These are phyloP conservation scores for Phytophthora colocasiae DNA, from an alignment of 352 stramenopile species.

Conservation along the genomic window DNA sequence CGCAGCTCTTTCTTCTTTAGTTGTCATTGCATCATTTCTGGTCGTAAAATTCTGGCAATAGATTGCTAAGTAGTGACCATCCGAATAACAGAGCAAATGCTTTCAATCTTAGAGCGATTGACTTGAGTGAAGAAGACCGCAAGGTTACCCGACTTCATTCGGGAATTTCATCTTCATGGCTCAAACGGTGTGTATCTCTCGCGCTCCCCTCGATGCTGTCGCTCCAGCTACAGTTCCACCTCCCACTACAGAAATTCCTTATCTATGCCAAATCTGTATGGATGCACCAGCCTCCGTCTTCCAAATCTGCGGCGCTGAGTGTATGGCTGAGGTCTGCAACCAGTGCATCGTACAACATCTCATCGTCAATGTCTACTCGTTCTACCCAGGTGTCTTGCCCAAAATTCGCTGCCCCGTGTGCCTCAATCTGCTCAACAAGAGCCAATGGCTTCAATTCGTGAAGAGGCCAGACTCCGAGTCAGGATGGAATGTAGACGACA, in stretches of 20 bases:
- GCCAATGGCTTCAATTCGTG: constrained; percentile 52
- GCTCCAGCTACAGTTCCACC: background rate
- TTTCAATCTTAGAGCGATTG: too few relatives aligned
- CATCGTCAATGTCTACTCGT: constrained; percentile 59
- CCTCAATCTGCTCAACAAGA: constrained; percentile 60
- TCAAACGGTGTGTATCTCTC: background rate
- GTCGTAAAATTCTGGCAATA: too few relatives aligned
- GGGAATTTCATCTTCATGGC: too few relatives aligned
- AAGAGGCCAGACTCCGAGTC: background rate
- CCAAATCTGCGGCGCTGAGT: constrained; percentile 48
- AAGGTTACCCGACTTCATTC: too few relatives aligned
- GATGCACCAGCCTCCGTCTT: constrained; percentile 50
- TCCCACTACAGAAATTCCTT: constrained; percentile 31
- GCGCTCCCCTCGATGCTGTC: constrained; percentile 6
- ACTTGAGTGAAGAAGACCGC: too few relatives aligned
- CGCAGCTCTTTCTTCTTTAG: too few relatives aligned
- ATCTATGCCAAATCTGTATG: constrained; percentile 70
- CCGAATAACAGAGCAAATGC: too few relatives aligned
- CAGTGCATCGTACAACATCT: constrained; percentile 60
- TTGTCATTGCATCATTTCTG: too few relatives aligned
- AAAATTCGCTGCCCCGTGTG: constrained; percentile 76
- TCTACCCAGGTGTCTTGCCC: constrained; percentile 66
- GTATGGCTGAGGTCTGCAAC: constrained; percentile 49
- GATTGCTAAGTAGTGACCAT: too few relatives aligned
- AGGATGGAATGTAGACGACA: constrained; percentile 27